phyloP scores from a whole-genome alignment of 75 land plant species.

The Selaginella moellendorffii region DNA sequence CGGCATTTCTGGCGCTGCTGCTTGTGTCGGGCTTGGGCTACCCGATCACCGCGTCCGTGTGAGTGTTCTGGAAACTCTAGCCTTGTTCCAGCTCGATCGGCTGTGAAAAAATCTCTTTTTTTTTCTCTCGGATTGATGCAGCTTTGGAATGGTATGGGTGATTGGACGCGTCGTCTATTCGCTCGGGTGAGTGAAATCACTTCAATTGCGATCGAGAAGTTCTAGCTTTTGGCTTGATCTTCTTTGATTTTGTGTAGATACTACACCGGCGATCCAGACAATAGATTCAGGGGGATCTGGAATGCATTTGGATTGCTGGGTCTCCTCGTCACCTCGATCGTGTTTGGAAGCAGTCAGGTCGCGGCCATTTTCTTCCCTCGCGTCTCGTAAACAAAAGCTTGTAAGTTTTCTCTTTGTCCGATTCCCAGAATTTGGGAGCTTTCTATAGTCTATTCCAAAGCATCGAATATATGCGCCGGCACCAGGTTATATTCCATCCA shows the following conservation, averaged over 20 bases:
- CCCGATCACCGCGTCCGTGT: conserved; percentile 28
- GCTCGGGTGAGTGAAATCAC: not conserved
- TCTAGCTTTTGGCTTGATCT: not conserved
- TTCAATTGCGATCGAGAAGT: not conserved
- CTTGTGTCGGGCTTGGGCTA: conserved; percentile 20
- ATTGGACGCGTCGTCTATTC: not conserved
- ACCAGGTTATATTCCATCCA: too few relatives aligned
- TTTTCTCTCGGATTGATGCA: not conserved
- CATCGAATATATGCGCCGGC: too few relatives aligned
- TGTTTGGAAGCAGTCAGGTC: conserved; percentile 15
- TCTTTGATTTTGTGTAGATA: conserved; percentile 15
- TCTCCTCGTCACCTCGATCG: conserved; percentile 11
- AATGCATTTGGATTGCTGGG: conserved; percentile 19
- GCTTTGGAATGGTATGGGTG: not conserved
- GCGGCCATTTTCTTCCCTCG: conserved; percentile 9
- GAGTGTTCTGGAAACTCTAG: conserved; percentile 4
- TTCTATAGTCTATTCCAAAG: too few relatives aligned
- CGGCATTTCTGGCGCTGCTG: conserved; percentile 24
- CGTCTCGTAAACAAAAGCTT: too few relatives aligned
- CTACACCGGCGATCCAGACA: conserved; percentile 29
- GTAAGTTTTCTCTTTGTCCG: too few relatives aligned
- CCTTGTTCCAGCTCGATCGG: not conserved
- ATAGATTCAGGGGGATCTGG: conserved; percentile 23
- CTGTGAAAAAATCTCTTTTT: not conserved
- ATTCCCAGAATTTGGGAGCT: too few relatives aligned